A percentile compares a stretch with the other conserved stretches of the same genome.
These are phyloP conservation scores for Candida vartiovaarae DNA, from an alignment of 805 yeast genomes.

Conservation along the genomic window DNA sequence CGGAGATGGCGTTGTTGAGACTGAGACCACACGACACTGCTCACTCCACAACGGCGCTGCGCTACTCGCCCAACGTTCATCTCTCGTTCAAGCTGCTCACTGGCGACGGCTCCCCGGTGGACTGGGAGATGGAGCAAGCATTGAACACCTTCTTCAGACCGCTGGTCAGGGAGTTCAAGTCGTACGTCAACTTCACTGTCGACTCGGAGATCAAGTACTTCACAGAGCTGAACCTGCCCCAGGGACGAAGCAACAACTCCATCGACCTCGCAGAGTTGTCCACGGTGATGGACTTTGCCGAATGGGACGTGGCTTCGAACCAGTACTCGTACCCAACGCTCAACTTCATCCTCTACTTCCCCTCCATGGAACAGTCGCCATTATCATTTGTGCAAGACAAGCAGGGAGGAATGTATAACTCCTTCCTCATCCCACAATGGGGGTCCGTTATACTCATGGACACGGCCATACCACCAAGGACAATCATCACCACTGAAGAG, in stretches of 20 bases:
- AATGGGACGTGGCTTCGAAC: slow-evolving; percentile 61
- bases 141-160: slow-evolving; percentile 46
- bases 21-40: slow-evolving; percentile 6
- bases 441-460: slow-evolving; percentile 48
- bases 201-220: slow-evolving; percentile 74
- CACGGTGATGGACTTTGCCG: slow-evolving; percentile 76
- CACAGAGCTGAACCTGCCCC: slow-evolving; percentile 29
- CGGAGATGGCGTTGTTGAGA: slow-evolving; percentile 30
- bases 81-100: slow-evolving; percentile 68
- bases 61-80: slow-evolving; percentile 56
- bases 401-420: slow-evolving; percentile 15
- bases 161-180: slow-evolving; percentile 43
- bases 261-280: slow-evolving; percentile 49
- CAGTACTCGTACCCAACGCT: slow-evolving; percentile 57
- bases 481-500: slow-evolving; percentile 33
- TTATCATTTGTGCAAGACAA: neutral
- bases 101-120: slow-evolving; percentile 59
- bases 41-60: slow-evolving; percentile 24
- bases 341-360: slow-evolving; percentile 65
- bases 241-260: slow-evolving; percentile 4
- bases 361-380: slow-evolving; percentile 42
- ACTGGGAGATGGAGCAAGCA: slow-evolving; percentile 67
- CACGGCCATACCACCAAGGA: slow-evolving; percentile 21
- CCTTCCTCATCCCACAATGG: slow-evolving; percentile 82
- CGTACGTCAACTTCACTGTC: slow-evolving; percentile 62